Conservation (phyloP, 306 rosid genomes). For the Quercus aquifolioides region DNA sequence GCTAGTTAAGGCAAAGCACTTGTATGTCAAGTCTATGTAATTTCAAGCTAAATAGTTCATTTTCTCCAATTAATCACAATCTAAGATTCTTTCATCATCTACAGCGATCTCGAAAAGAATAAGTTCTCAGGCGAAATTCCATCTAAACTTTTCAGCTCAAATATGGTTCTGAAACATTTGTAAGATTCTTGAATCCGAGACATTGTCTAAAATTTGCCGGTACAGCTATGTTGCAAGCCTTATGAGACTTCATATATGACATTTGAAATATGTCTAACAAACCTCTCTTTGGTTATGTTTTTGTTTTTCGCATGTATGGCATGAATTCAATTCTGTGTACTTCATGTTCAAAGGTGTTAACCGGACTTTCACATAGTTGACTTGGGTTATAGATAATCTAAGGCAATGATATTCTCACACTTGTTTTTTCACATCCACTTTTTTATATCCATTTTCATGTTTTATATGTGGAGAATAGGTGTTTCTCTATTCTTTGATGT, state of each 20-base stretch:
- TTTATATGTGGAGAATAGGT: no score
- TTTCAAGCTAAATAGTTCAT: not conserved
- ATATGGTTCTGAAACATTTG: conserved; percentile 28
- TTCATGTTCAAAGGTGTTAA: no score
- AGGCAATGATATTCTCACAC: no score
- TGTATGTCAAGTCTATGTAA: conserved; percentile 25
- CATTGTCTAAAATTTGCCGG: not conserved
- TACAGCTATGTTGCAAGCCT: not conserved
- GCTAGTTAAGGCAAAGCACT: conserved; percentile 28
- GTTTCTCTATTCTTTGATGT: no score
- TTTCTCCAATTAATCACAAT: not conserved
- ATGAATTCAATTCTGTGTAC: no score
- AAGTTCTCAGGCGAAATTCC: conserved; percentile 28
- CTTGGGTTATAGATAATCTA: no score
- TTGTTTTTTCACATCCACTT: no score
- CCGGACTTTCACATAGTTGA: no score
- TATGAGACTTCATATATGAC: no score
- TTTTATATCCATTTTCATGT: not conserved
- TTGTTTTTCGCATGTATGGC: no score
- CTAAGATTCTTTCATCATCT: not conserved
- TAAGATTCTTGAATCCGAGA: conserved; percentile 10
- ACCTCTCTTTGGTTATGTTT: no score
- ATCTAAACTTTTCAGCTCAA: conserved; percentile 18
- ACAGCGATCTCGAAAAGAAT: conserved; percentile 34
- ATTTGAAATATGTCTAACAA: no score